Percentiles rank a stretch among this genome's conserved stretches.
These are phyloP conservation scores for Pluteus cervinus DNA, from an alignment of 768 basidiomycete species.

Conservation along the genomic window DNA sequence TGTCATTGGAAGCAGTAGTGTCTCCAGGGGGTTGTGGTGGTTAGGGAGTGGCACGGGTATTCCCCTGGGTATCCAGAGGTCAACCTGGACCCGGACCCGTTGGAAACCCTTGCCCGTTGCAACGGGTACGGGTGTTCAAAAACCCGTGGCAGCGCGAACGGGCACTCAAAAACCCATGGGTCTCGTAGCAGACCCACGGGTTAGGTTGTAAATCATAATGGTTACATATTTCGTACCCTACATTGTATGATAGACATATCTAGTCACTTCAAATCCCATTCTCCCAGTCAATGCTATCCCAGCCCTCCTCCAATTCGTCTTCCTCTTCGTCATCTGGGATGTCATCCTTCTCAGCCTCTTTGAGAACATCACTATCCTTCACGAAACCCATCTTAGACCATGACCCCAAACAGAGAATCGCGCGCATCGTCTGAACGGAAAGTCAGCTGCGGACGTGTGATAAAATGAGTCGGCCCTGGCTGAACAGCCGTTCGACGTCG, in stretches of 20 bases:
- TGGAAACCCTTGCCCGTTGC: too few species aligned
- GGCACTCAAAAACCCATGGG: too few species aligned
- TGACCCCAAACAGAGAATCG: constrained; percentile 24
- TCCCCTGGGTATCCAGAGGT: too few species aligned
- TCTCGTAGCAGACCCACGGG: constrained; percentile 7
- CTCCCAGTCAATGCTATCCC: constrained; percentile 12
- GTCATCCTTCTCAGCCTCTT: constrained; percentile 5
- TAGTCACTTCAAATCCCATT: too few species aligned
- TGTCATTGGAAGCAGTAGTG: too few species aligned
- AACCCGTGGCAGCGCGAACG: too few species aligned
- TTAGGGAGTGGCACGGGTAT: too few species aligned
- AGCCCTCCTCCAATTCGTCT: constrained; percentile 9
- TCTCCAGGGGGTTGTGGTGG: too few species aligned
- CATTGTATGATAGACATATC: too few species aligned
- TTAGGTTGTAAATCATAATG: constrained; percentile 5
- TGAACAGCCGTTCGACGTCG: constrained; percentile 22
- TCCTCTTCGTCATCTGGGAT: constrained; percentile 12
- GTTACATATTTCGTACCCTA: too few species aligned
- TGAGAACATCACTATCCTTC: constrained; percentile 14
- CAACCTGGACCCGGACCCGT: too few species aligned
- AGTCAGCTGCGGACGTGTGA: constrained; percentile 19
- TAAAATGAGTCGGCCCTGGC: constrained; percentile 17
- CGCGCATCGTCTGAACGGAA: constrained; percentile 16
- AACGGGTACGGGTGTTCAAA: too few species aligned
- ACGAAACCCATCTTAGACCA: constrained; percentile 24